A percentile compares a stretch with the other conserved stretches of the same genome.
These are phyloP conservation scores for Eucalyptus victrix DNA, from an alignment of 345 rosid genomes.

Conservation along the genomic window DNA sequence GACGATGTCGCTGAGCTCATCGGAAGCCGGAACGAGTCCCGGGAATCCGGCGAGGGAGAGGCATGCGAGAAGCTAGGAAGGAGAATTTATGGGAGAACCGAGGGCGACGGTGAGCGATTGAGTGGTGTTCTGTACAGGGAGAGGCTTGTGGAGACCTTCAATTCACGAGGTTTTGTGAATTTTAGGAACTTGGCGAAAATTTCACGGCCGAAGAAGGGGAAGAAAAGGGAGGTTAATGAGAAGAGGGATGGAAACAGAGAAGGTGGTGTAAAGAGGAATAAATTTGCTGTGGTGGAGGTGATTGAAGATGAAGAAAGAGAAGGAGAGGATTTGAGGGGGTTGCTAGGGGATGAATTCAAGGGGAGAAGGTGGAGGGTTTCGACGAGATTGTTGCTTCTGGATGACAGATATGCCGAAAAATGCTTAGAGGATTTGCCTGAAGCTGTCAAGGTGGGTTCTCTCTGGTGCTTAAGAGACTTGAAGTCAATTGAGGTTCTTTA, in stretches of 20 bases:
- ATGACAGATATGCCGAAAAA: conserved; percentile 44
- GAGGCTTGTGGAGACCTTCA: conserved; percentile 44
- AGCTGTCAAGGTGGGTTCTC: conserved; percentile 68
- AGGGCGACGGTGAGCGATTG: conserved; percentile 35
- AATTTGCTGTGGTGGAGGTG: conserved; percentile 46
- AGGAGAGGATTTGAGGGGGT: conserved; percentile 44
- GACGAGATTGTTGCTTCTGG: conserved; percentile 84
- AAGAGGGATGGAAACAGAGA: conserved; percentile 4
- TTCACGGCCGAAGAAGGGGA: conserved; percentile 57
- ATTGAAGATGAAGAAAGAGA: conserved; percentile 23
- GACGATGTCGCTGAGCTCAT: conserved; percentile 17
- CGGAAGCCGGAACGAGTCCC: background rate
- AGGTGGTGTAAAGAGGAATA: conserved; percentile 20
- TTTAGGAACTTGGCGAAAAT: conserved; percentile 79
- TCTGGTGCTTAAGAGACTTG: background rate
- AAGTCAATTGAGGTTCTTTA: background rate
- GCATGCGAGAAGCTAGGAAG: conserved; percentile 18
- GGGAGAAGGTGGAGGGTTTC: conserved; percentile 70
- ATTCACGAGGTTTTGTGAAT: conserved; percentile 48
- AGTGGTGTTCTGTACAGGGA: conserved; percentile 59
- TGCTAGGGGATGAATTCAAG: conserved; percentile 59
- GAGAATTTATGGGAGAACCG: conserved; percentile 31
- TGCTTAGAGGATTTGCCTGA: conserved; percentile 56
- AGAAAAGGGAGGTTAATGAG: conserved; percentile 11
- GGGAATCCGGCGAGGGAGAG: background rate